phyloP scores from a whole-genome alignment of 768 basidiomycete species.

The Podaxis sp. region DNA sequence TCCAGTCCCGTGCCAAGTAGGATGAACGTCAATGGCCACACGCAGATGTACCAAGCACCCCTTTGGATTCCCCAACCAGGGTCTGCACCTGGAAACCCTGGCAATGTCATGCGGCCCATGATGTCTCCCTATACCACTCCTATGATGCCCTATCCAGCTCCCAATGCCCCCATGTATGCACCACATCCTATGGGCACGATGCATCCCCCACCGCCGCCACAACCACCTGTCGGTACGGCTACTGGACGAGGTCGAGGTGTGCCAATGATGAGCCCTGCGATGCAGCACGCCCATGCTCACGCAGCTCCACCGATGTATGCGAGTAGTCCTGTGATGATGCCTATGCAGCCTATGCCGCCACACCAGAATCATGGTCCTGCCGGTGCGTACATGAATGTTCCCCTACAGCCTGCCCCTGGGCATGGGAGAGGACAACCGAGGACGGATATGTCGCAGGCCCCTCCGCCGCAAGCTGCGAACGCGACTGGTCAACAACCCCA shows the following conservation, averaged over 20 bases:
- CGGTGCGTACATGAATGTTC: constrained; percentile 34
- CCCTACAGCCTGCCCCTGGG: constrained; percentile 19
- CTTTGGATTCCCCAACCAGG: constrained; percentile 62
- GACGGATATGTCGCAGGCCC: constrained; percentile 36
- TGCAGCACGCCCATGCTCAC: constrained; percentile 54
- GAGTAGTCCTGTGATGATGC: constrained; percentile 70
- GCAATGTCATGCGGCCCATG: constrained; percentile 55
- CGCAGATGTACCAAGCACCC: constrained; percentile 58
- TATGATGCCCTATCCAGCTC: constrained; percentile 64
- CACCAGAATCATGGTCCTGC: constrained; percentile 42
- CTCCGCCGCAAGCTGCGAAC: constrained; percentile 39
- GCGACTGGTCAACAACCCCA: constrained; percentile 25
- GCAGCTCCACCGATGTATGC: constrained; percentile 62
- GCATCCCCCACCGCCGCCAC: constrained; percentile 46
- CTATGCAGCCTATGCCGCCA: constrained; percentile 45
- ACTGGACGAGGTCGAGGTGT: constrained; percentile 46
- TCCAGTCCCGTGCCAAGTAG: constrained; percentile 64
- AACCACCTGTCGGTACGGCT: constrained; percentile 36
- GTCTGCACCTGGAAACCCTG: constrained; percentile 45
- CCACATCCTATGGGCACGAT: constrained; percentile 29
- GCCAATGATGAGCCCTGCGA: constrained; percentile 72
- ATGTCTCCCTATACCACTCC: constrained; percentile 64
- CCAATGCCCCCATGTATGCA: constrained; percentile 35
- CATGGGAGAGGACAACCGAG: constrained; percentile 50
- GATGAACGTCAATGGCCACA: constrained; percentile 62